Evolutionary conservation across 2,329 filamentous ascomycete species (phyloP).

Genomic region (Aureobasidium musti): DNA sequence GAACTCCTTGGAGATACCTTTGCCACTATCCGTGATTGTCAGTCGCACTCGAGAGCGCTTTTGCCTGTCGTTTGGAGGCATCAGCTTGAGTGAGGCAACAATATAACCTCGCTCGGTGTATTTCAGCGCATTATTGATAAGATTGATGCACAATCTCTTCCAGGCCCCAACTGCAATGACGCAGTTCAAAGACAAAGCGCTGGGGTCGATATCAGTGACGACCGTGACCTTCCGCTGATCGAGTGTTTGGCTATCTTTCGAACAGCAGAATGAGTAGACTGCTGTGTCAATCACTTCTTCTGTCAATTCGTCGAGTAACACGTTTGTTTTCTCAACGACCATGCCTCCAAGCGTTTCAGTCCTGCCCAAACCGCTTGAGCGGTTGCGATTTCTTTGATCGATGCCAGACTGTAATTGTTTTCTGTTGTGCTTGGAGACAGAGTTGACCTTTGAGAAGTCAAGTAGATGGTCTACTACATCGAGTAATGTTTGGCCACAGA

Average conservation of each 20-base stretch:
- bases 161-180: slow-evolving; percentile 17
- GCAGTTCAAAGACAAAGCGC: slow-evolving; percentile 19
- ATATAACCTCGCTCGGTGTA: slow-evolving; percentile 47
- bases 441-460: slow-evolving; percentile 46
- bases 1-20: slow-evolving; percentile 65
- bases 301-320: slow-evolving; percentile 9
- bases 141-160: slow-evolving; percentile 34
- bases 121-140: slow-evolving; percentile 49
- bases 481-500: slow-evolving; percentile 52
- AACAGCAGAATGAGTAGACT: slow-evolving; percentile 23
- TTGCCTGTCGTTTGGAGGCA: slow-evolving; percentile 13
- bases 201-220: slow-evolving; percentile 16
- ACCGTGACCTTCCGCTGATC: slow-evolving; percentile 20
- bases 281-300: slow-evolving; percentile 21
- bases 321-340: slow-evolving; percentile 22
- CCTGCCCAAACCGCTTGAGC: neutral
- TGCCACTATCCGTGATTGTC: slow-evolving; percentile 62
- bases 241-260: slow-evolving; percentile 6
- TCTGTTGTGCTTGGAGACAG: slow-evolving; percentile 9
- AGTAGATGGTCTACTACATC: slow-evolving; percentile 44
- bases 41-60: slow-evolving; percentile 14
- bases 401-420: neutral
- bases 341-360: slow-evolving; percentile 23
- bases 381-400: slow-evolving; percentile 5
- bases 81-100: slow-evolving; percentile 15